Percentiles rank a stretch among this genome's conserved stretches.
Conservation (phyloP, 2,329 filamentous ascomycete species). For the Phialophora expanda region DNA sequence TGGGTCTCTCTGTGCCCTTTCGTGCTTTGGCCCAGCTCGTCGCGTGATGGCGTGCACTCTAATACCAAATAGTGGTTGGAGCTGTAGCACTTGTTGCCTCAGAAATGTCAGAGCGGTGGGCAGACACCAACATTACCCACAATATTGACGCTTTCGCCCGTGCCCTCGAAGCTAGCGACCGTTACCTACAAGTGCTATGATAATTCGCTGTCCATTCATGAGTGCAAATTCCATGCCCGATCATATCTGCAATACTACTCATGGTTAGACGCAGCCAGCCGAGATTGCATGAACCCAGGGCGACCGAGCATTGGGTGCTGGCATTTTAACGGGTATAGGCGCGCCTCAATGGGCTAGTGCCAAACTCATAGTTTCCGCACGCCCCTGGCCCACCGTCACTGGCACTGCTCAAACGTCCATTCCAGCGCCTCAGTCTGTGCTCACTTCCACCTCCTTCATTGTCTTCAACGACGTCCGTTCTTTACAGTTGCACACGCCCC, state of each 20-base stretch:
- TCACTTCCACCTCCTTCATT: conserved; percentile 15
- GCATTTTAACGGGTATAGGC: background rate
- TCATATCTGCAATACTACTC: background rate
- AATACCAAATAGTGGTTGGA: background rate
- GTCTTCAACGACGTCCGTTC: conserved; percentile 31
- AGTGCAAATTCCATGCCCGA: background rate
- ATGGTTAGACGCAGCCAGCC: conserved; percentile 20
- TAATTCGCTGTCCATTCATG: background rate
- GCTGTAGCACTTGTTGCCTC: conserved; percentile 10
- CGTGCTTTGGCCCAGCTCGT: background rate
- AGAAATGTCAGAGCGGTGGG: conserved; percentile 4
- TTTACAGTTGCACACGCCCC: conserved; percentile 40
- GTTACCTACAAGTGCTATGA: background rate
- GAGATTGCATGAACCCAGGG: conserved; percentile 28
- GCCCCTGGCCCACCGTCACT: conserved; percentile 31
- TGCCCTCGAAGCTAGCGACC: background rate
- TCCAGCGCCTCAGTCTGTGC: conserved; percentile 7
- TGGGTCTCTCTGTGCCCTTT: background rate
- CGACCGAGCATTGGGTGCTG: conserved; percentile 29
- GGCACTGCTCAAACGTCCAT: conserved; percentile 12
- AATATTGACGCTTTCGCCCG: background rate
- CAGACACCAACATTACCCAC: background rate
- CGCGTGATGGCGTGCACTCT: conserved; percentile 7
- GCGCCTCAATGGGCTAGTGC: conserved; percentile 20
- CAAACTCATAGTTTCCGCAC: conserved; percentile 27